Base-by-base conservation (phyloP, 2,329 filamentous ascomycete genomes). In the Elsinoe fawcettii region DNA sequence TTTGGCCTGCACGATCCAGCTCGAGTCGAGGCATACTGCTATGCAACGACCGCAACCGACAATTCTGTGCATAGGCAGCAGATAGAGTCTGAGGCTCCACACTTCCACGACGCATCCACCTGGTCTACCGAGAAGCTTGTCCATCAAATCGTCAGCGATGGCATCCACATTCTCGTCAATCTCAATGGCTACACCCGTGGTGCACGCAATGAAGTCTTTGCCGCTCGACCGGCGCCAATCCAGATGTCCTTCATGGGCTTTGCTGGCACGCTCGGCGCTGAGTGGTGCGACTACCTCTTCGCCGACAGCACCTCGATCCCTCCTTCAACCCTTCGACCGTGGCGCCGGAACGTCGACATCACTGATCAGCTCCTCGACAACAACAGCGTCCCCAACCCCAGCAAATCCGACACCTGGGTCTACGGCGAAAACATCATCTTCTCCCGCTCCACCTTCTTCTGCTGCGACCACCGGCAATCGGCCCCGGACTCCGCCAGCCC, bases 221-320 rank as follows among this genome's bases (percentile, higher is more conserved):
- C 93, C 20, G 93, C 93, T 20, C 84, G 95, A 23, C 90, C 93
- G 14, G 90, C 91, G 1, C 93, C 93, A 0, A 90, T 99, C 43
- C 93, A 99, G 63, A 99, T 99, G 93, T 96, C 93, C 0, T 99
- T 99, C 67, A 99, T 99, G 93, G 93, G 93, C 0, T 99, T 99
- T 69, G 93, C 93, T 0, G 93, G 93, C 8, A 96, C 92, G 0
- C 76, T 99, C 1, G 93, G 93, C 5, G 93, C 93, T 2, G 93
- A 99, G 69, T 99, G 93, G 93, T 99, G 93, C 65, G 93, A 99
- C 69, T 99, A 99, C 67, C 84, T 99, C 14, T 80, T 97, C 23
- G 91, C 93, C 2, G 93, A 99, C 66, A 79, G 87, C 53, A 92
- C 87, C 1, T 90, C 93, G 0, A 86, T 99, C 55, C 93, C 93